Percentiles rank a stretch among this genome's conserved stretches.
phyloP scores from a whole-genome alignment of 345 rosid species.

The Eucalyptus pauciflora region DNA sequence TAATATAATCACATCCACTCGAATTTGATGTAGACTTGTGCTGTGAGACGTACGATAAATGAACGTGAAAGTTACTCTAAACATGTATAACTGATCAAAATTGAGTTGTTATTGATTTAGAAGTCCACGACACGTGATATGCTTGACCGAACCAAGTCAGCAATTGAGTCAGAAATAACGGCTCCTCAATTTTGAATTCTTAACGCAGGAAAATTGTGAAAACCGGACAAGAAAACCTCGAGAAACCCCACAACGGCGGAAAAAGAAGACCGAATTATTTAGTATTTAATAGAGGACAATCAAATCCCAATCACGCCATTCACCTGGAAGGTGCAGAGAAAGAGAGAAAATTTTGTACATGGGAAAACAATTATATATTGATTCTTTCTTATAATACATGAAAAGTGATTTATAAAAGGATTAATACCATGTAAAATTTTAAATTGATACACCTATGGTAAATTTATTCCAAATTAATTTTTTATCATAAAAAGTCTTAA shows the following conservation, averaged over 20 bases:
- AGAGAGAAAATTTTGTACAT: no score
- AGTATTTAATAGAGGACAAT: neutral
- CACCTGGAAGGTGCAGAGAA: neutral
- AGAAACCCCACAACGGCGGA: neutral
- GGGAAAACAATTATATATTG: neutral
- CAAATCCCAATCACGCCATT: neutral
- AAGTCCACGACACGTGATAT: neutral
- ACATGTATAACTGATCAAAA: neutral
- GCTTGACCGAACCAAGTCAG: neutral
- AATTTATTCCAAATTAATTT: no score
- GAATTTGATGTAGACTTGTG: neutral
- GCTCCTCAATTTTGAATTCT: neutral
- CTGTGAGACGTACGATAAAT: neutral
- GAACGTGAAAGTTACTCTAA: neutral
- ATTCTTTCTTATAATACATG: neutral
- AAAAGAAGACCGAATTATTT: neutral
- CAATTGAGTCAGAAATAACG: neutral
- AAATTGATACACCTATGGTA: rapidly evolving
- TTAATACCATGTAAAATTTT: no score
- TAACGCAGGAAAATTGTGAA: neutral
- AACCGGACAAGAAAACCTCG: neutral
- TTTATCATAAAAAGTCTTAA: no score
- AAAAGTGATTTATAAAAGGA: neutral
- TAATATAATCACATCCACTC: neutral
- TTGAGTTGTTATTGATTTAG: neutral